phyloP scores from a whole-genome alignment of 1,139 yeast species.

The Kazachstania sp. region DNA sequence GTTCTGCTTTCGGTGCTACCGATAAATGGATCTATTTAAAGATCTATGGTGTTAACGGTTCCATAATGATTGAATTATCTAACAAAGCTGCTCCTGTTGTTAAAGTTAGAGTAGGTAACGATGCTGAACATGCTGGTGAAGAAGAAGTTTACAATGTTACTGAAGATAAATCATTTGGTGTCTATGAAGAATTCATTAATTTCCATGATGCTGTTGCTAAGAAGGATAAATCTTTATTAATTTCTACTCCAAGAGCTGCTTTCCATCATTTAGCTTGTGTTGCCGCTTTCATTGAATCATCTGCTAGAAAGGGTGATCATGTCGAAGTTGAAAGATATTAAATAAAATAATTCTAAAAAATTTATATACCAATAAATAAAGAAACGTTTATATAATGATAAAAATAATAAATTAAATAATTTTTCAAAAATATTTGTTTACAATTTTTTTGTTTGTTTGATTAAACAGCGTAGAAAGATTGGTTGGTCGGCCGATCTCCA shows the following conservation, averaged over 20 bases:
- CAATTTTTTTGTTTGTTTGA: too few relatives aligned
- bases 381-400: background rate
- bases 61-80: slow-evolving; percentile 55
- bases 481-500: too few relatives aligned
- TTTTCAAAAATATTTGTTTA: too few relatives aligned
- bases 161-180: slow-evolving; percentile 48
- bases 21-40: slow-evolving; percentile 58
- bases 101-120: slow-evolving; percentile 39
- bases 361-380: background rate
- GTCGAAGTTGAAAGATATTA: slow-evolving; percentile 39
- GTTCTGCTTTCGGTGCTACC: slow-evolving; percentile 83
- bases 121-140: slow-evolving; percentile 38
- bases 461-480: too few relatives aligned
- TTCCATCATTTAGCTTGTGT: slow-evolving; percentile 89
- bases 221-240: slow-evolving; percentile 52
- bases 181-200: slow-evolving; percentile 61
- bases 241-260: slow-evolving; percentile 60
- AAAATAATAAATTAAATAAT: background rate
- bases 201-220: slow-evolving; percentile 60
- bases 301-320: slow-evolving; percentile 49
- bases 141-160: slow-evolving; percentile 40
- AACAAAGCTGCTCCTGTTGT: slow-evolving; percentile 42
- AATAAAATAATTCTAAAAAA: background rate
- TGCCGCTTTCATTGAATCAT: slow-evolving; percentile 73
- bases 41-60: slow-evolving; percentile 72